Evolutionary conservation across 2,329 filamentous ascomycete genomes (phyloP).

Genomic region (Diaporthe humulicola): DNA sequence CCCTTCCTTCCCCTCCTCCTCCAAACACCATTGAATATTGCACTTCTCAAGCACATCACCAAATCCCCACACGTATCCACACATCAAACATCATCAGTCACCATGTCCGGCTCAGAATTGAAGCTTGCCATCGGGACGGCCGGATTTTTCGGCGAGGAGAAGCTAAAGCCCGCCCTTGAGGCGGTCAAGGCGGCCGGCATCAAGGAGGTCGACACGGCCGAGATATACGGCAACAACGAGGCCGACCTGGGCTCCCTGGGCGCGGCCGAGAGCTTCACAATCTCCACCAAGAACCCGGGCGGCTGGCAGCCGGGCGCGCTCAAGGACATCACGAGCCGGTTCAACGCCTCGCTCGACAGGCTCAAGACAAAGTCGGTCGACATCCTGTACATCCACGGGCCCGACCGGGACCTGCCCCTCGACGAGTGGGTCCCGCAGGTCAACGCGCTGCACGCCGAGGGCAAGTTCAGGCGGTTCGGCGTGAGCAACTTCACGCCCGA

Average conservation of each 20-base stretch:
- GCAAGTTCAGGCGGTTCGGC: conserved; percentile 78
- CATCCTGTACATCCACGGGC: conserved; percentile 31
- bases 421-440: conserved; percentile 60
- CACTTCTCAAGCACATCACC: neutral
- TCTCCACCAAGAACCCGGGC: conserved; percentile 39
- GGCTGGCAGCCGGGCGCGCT: conserved; percentile 27
- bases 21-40: neutral
- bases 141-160: neutral
- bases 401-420: conserved; percentile 52
- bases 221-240: conserved; percentile 39
- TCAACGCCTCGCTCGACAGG: conserved; percentile 30
- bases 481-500: conserved; percentile 79
- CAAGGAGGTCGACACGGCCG: conserved; percentile 38
- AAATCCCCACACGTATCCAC: no score
- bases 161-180: conserved; percentile 21
- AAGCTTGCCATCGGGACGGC: conserved; percentile 6
- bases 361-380: conserved; percentile 45
- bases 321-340: neutral
- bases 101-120: neutral
- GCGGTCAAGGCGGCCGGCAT: conserved; percentile 29
- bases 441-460: conserved; percentile 75
- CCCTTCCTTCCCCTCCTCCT: neutral
- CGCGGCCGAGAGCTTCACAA: conserved; percentile 29
- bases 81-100: neutral
- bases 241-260: conserved; percentile 26